Percentiles rank a stretch among this genome's conserved stretches.
phyloP scores from a whole-genome alignment of 2,329 filamentous ascomycete genomes.

The Aspergillus fischeri region DNA sequence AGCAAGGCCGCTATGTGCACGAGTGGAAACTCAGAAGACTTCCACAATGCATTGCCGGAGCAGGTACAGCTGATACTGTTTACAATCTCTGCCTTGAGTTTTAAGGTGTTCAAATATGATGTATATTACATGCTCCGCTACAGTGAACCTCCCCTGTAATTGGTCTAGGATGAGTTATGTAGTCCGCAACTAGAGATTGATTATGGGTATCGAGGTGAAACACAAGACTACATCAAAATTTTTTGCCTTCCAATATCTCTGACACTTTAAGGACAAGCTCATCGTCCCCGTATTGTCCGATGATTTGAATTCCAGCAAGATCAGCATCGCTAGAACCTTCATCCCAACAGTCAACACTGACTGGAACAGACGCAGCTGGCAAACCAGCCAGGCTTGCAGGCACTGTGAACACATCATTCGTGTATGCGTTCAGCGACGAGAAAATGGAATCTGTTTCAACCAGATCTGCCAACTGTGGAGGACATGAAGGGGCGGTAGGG shows the following conservation, averaged over 20 bases:
- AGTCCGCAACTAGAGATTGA: not conserved
- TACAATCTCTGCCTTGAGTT: not conserved
- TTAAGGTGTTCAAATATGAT: not conserved
- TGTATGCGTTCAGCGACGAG: slow-evolving; percentile 68
- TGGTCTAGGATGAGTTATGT: not conserved
- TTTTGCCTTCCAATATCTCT: slow-evolving; percentile 29
- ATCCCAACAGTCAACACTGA: slow-evolving; percentile 35
- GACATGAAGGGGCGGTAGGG: slow-evolving; percentile 75
- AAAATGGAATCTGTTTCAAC: slow-evolving; percentile 16
- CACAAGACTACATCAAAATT: slow-evolving; percentile 8
- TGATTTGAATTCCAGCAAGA: slow-evolving; percentile 42
- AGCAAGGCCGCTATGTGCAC: not conserved
- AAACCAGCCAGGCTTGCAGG: slow-evolving; percentile 89
- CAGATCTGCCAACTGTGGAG: slow-evolving; percentile 62
- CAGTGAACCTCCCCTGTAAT: not conserved
- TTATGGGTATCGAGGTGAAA: not conserved
- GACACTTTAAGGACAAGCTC: slow-evolving; percentile 38
- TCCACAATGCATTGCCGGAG: too few relatives aligned
- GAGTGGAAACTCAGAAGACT: not conserved
- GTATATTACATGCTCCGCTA: not conserved
- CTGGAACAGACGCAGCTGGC: slow-evolving; percentile 80
- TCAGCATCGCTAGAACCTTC: slow-evolving; percentile 11
- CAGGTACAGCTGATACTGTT: too few relatives aligned
- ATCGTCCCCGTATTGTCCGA: slow-evolving; percentile 48
- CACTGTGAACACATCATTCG: slow-evolving; percentile 94